Percentiles rank a stretch among this genome's conserved stretches.
Conservation (phyloP, 441 rosid genomes). For the Gossypium schwendimanii region DNA sequence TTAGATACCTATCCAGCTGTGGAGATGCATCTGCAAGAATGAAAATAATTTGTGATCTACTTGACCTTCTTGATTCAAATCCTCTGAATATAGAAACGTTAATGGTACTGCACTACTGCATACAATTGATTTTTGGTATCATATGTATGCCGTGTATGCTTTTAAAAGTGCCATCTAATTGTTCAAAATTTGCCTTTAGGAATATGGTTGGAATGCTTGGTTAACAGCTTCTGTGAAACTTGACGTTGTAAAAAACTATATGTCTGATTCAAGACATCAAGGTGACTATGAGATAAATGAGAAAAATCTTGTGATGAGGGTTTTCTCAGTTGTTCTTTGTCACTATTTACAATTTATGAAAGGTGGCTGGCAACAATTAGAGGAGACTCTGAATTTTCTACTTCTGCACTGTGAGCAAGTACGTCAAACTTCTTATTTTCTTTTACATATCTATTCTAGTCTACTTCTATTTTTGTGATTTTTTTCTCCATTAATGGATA, state of each 20-base stretch:
- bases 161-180: slow-evolving; percentile 22
- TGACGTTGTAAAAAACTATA: slow-evolving; percentile 58
- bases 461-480: not conserved
- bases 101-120: slow-evolving; percentile 59
- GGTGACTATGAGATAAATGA: slow-evolving; percentile 49
- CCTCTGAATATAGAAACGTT: slow-evolving; percentile 86
- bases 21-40: slow-evolving; percentile 58
- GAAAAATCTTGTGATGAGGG: slow-evolving; percentile 61
- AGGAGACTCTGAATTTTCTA: slow-evolving; percentile 86
- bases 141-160: slow-evolving; percentile 3
- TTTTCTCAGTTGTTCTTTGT: slow-evolving; percentile 79
- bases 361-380: slow-evolving; percentile 99
- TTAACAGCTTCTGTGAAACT: slow-evolving; percentile 65
- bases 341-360: slow-evolving; percentile 75
- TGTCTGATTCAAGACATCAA: slow-evolving; percentile 34
- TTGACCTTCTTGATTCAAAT: slow-evolving; percentile 89
- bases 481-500: slow-evolving; percentile 9
- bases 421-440: slow-evolving; percentile 25
- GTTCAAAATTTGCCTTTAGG: slow-evolving; percentile 38
- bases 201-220: slow-evolving; percentile 96
- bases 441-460: not conserved
- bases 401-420: slow-evolving; percentile 68
- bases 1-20: slow-evolving; percentile 68
- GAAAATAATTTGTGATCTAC: slow-evolving; percentile 69
- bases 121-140: slow-evolving; percentile 10